Percentiles rank a stretch among this genome's conserved stretches.
phyloP scores from a whole-genome alignment of 805 yeast species.

The Candida orba region DNA sequence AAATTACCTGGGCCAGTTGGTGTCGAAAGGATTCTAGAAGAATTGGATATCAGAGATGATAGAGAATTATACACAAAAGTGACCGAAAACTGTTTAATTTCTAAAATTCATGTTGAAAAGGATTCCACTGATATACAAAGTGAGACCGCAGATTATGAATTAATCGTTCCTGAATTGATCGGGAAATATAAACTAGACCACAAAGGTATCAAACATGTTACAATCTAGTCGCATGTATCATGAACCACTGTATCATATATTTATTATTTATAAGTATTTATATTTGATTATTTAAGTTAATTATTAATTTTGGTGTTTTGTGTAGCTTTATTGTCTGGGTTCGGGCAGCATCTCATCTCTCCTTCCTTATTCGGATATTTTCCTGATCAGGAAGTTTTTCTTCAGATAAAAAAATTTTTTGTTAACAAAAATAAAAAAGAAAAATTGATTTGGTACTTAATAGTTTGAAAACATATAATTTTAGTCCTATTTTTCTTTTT shows the following conservation, averaged over 20 bases:
- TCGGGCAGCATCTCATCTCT: constrained; percentile 10
- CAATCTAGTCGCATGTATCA: background rate
- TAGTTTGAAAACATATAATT: too few species aligned
- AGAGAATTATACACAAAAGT: constrained; percentile 46
- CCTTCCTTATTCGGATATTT: background rate
- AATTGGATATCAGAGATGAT: constrained; percentile 19
- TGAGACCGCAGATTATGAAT: constrained; percentile 56
- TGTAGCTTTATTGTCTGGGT: background rate
- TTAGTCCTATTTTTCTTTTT: background rate
- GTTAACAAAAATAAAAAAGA: background rate
- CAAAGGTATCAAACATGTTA: constrained; percentile 16
- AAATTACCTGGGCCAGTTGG: constrained; percentile 38
- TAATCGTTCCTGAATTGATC: constrained; percentile 57
- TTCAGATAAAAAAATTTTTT: constrained; percentile 3
- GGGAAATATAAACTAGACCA: constrained; percentile 12
- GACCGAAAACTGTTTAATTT: constrained; percentile 49
- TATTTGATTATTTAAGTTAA: background rate
- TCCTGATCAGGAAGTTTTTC: background rate
- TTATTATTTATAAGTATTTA: background rate
- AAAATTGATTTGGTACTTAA: background rate
- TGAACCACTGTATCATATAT: background rate
- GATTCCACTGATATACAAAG: constrained; percentile 43
- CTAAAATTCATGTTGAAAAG: constrained; percentile 68
- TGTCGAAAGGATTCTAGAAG: constrained; percentile 7
- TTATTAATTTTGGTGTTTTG: background rate